Evolutionary conservation across 129 eudicot species (phyloP), one percentile per base, ranked within the genome.

Genomic region (Mikania micrantha): DNA sequence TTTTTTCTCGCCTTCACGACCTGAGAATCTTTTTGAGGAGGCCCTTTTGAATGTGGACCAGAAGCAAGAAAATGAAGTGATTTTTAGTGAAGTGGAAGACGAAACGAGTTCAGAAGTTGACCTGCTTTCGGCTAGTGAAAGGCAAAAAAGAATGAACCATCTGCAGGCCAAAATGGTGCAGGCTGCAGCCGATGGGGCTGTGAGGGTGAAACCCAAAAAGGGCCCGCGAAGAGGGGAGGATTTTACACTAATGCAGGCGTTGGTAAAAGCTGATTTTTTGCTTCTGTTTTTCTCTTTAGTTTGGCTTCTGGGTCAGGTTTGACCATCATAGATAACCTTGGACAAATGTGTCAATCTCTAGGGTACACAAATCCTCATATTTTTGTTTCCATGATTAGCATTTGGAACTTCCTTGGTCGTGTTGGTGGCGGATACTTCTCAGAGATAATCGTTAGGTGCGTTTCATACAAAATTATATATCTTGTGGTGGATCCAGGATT

Each of bases 371-470:
- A 87, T 29, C 74, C 90, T 19, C 83, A 82, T 54, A 76, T 82
- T 21, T 87, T 87, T 67, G 95, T 87, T 31, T 87, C 88, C 2
- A 84, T 87, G 88, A 87, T 87, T 22, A 87, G 95, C 77, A 87
- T 87, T 64, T 87, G 85, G 88, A 87, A 87, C 73, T 87, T 87
- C 69, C 95, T 87, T 57, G 95, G 95, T 28, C 95, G 90, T 71
- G 87, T 87, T 72, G 95, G 72, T 60, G 95, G 90, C 36, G 95
- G 95, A 25, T 84, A 84, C 78, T 87, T 87, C 77, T 87, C 95
- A 16, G 95, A 84, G 77, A 39, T 82, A 13, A 66, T 87, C 48
- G 76, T 84, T 64, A 82, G 90, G 94, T 87, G 50, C 35, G 66
- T 3, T n/a, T n/a, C n/a, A n/a, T n/a, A n/a, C n/a, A n/a, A n/a